Base-by-base conservation (phyloP, 1,284 basidiomycete genomes). In the Leucoagaricus sp. region DNA sequence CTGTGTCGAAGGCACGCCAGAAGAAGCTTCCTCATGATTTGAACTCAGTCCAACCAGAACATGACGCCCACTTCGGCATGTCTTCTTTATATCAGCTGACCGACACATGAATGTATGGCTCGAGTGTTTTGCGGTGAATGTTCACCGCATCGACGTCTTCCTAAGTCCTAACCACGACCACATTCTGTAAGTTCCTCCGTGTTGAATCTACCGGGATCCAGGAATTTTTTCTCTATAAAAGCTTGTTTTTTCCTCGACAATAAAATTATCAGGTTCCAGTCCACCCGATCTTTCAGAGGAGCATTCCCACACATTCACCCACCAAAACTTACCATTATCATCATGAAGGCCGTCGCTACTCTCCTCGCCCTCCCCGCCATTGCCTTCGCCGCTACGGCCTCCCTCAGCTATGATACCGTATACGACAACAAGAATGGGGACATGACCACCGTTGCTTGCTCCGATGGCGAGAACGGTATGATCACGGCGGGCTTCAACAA, bases 401-500 rank as follows among this genome's bases (percentile, higher is more conserved):
- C 47, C 19, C 47, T 69, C 40, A 73, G 67, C 36, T 81, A 73
- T 63, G 75, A 81, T 67, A 48, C 61, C 8, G 60, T 63, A 38
- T 83, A 81, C 63, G 80, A 80, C 67, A 72, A 72, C 36, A 25
- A 57, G 0, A 49, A 48, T 28, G 62, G 62, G 29, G 75, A 75
- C 0, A 69, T 81, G 10, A 54, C 58, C 57, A 67, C 63, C 15
- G 78, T 81, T 50, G 73, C 79, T n/a, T 84, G 82, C 68, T 85
- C 83, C 44, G 71, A 81, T 52, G 82, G 82, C 12, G 42, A 53
- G 1, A 76, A 82, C 63, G 83, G 82, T 12, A 72, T 84, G 42
- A 56, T 75, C 36, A 72, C 70, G 9, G 70, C 64, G 3, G 71
- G 71, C 1, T 73, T 68, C 68, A 69, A 65, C 12, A 79, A 74